phyloP scores from a whole-genome alignment of 2,329 filamentous ascomycete genomes.

The Colletotrichum sp. region DNA sequence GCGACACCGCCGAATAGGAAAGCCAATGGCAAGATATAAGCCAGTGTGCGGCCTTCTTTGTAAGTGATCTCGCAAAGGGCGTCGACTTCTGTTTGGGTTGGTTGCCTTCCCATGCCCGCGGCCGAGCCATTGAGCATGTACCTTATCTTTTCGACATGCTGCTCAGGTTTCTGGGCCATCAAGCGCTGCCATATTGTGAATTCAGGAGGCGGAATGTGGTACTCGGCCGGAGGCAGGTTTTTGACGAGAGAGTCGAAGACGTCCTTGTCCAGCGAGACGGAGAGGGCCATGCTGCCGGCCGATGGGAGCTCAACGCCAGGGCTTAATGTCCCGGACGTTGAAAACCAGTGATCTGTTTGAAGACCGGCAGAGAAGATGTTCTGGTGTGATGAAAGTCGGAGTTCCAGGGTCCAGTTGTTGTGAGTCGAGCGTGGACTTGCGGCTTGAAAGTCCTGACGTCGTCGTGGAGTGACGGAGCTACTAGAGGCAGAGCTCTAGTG shows the following conservation, averaged over 20 bases:
- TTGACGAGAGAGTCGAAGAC: background rate
- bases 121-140: background rate
- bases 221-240: background rate
- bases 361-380: background rate
- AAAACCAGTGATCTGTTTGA: background rate
- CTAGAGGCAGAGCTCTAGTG: slow-evolving; percentile 7
- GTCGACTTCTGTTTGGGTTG: slow-evolving; percentile 40
- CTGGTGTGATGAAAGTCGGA: background rate
- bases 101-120: slow-evolving; percentile 24
- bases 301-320: background rate
- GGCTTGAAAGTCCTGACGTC: slow-evolving; percentile 9
- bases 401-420: background rate
- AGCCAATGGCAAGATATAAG: slow-evolving; percentile 32
- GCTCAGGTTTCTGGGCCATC: background rate
- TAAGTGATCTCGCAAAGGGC: slow-evolving; percentile 31
- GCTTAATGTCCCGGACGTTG: background rate
- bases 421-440: background rate
- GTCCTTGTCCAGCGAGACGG: background rate
- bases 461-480: background rate
- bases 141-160: background rate
- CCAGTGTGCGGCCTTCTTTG: slow-evolving; percentile 34
- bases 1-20: slow-evolving; percentile 26
- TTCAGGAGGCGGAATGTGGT: background rate
- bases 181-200: slow-evolving; percentile 5
- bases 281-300: background rate